Base-by-base conservation (phyloP, 1,284 basidiomycete species). In the Rhizoctonia solani region DNA sequence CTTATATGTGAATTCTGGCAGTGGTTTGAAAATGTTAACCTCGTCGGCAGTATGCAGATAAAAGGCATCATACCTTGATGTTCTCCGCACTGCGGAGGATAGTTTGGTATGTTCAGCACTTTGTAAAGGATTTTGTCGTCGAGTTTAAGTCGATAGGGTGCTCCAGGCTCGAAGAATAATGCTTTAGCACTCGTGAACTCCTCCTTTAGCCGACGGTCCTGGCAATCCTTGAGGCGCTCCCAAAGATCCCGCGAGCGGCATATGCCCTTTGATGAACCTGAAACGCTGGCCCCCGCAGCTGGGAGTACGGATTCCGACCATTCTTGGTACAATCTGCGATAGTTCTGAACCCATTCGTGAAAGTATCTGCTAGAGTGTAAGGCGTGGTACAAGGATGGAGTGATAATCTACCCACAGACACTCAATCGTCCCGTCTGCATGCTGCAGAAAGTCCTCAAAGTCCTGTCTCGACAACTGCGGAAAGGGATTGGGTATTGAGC, bases 271-370 rank as follows among this genome's bases (percentile, higher is more conserved):
- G 41, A 47, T 30, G 56, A 61, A 44, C 68, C 29, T 25, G 50
- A 52, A 44, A 61, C 9, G 37, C 16, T 42, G 32, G 4, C 32
- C 4, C 32, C 32, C n/a, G 37, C 29, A 9, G 41, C 49, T 9
- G 41, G 68, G n/a, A 61, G 56, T 11, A 61, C 59, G 9, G 58
- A 41, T 16, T 63, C 30, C n/a, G 52, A 59, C 59, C 46, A 54
- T 16, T 47, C 55, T 32, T 47, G 6, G 30, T 65, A 65, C 25
- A 47, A 32, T 3, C 39, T 25, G 29, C 59, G 61, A 49, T 69
- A 69, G 54, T 66, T 37, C 5, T 55, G 53, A 21, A 69, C 50
- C 68, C 68, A 69, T 30, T 53, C 59, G n/a, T 55, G 61, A 52
- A 69, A 69, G 23, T 34, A 34, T 11, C 32, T 34, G 32, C n/a